A percentile compares a stretch with the other conserved stretches of the same genome.
These are phyloP conservation scores for Peterozyma toletana DNA, from an alignment of 805 yeast genomes.

Conservation along the genomic window DNA sequence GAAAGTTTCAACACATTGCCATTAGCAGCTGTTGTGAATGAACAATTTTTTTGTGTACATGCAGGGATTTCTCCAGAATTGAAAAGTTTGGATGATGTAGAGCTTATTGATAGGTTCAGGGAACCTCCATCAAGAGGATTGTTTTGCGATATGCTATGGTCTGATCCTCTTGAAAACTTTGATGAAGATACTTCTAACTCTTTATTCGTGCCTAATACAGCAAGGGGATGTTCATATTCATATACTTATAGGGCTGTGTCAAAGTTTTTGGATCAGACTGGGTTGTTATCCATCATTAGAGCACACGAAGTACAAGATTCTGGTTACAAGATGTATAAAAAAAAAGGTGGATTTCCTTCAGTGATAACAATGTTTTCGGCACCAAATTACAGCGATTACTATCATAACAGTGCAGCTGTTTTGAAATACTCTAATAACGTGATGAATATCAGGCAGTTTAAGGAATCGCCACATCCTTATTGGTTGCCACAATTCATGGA, in stretches of 20 bases:
- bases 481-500: constrained; percentile 97
- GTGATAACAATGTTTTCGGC: constrained; percentile 90
- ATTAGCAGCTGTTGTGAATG: constrained; percentile 87
- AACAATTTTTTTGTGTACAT: constrained; percentile 92
- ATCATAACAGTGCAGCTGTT: constrained; percentile 93
- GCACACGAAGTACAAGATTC: constrained; percentile 99
- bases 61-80: constrained; percentile 93
- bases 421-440: constrained; percentile 86
- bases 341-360: constrained; percentile 81
- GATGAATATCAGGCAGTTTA: constrained; percentile 93
- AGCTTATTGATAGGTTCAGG: constrained; percentile 66
- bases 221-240: constrained; percentile 90
- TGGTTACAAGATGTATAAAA: constrained; percentile 90
- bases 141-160: constrained; percentile 94
- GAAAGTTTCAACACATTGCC: constrained; percentile 82
- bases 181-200: constrained; percentile 41
- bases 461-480: constrained; percentile 90
- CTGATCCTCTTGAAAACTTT: constrained; percentile 90
- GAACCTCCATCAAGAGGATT: constrained; percentile 93
- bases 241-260: constrained; percentile 80
- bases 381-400: constrained; percentile 88
- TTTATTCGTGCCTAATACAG: constrained; percentile 55
- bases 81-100: constrained; percentile 59
- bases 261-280: constrained; percentile 69
- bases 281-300: constrained; percentile 76